Percentiles rank a stretch among this genome's conserved stretches.
These are phyloP conservation scores for Jamesozyma jinghongensis DNA, from an alignment of 805 yeast genomes.

Conservation along the genomic window DNA sequence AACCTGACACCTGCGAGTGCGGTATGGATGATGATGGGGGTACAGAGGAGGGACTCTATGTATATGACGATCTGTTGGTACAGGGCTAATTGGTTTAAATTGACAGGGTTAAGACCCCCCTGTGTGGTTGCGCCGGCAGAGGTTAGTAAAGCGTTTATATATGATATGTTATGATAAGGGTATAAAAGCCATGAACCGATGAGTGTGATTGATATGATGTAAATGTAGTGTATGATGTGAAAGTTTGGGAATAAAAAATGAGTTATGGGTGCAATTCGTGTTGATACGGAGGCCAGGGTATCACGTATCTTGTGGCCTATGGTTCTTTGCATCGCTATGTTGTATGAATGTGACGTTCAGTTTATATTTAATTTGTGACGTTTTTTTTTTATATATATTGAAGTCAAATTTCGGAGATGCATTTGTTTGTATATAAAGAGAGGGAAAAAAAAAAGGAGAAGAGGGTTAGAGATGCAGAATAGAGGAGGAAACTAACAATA, in stretches of 20 bases:
- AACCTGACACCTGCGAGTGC: conserved; percentile 64
- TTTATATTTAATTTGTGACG: too few species aligned
- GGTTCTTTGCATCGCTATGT: too few species aligned
- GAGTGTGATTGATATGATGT: conserved; percentile 49
- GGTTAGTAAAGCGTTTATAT: conserved; percentile 72
- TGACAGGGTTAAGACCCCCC: conserved; percentile 78
- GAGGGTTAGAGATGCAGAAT: too few species aligned
- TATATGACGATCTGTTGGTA: conserved; percentile 77
- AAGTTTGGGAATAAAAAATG: conserved; percentile 35
- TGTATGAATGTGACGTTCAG: too few species aligned
- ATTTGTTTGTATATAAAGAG: too few species aligned
- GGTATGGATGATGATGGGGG: conserved; percentile 84
- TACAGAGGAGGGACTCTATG: conserved; percentile 51
- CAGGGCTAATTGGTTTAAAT: conserved; percentile 48
- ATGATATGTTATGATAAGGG: conserved; percentile 52
- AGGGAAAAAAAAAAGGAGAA: too few species aligned
- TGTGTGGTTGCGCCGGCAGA: conserved; percentile 73
- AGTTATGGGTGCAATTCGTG: conserved; percentile 22
- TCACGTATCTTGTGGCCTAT: conserved; percentile 33
- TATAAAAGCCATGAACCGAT: conserved; percentile 66
- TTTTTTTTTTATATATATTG: too few species aligned
- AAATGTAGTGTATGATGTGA: conserved; percentile 59
- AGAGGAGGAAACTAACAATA: conserved; percentile 7
- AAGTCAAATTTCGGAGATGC: too few species aligned
- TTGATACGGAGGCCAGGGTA: conserved; percentile 23